Conservation (phyloP, 768 basidiomycete genomes). For the Lentinula sp. region DNA sequence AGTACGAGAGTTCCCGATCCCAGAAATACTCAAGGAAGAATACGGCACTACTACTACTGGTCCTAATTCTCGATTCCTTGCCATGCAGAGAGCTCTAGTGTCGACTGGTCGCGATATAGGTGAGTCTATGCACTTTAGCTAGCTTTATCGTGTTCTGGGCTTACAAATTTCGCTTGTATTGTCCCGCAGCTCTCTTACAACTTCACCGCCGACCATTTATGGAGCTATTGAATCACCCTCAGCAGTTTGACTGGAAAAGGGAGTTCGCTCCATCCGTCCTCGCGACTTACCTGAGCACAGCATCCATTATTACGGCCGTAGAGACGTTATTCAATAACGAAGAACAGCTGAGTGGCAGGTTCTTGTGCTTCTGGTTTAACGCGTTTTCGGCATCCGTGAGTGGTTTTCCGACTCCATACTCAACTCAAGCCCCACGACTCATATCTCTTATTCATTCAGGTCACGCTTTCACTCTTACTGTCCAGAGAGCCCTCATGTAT, state of each 20-base stretch:
- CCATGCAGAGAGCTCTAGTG: conserved; percentile 61
- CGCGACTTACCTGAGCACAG: conserved; percentile 58
- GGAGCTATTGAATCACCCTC: conserved; percentile 49
- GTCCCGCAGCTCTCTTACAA: conserved; percentile 51
- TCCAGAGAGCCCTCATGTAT: conserved; percentile 55
- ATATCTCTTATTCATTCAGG: conserved; percentile 24
- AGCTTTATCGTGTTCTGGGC: too few relatives aligned
- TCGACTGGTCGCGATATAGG: conserved; percentile 60
- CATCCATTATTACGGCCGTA: conserved; percentile 50
- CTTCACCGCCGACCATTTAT: conserved; percentile 65
- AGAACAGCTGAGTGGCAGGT: conserved; percentile 55
- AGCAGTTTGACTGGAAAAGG: conserved; percentile 53
- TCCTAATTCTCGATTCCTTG: conserved; percentile 41
- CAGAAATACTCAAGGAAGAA: conserved; percentile 34
- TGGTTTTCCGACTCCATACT: background rate
- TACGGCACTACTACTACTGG: conserved; percentile 28
- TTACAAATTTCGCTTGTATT: background rate
- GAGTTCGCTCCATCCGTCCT: conserved; percentile 64
- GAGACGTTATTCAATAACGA: conserved; percentile 52
- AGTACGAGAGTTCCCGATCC: conserved; percentile 51
- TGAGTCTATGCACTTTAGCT: conserved; percentile 18
- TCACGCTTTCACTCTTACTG: conserved; percentile 60
- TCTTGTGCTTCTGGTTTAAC: conserved; percentile 73
- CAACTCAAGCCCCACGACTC: background rate
- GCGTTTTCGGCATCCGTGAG: conserved; percentile 66